Base-by-base conservation (phyloP, 495 filamentous ascomycete genomes). In the Ramalina intermedia region DNA sequence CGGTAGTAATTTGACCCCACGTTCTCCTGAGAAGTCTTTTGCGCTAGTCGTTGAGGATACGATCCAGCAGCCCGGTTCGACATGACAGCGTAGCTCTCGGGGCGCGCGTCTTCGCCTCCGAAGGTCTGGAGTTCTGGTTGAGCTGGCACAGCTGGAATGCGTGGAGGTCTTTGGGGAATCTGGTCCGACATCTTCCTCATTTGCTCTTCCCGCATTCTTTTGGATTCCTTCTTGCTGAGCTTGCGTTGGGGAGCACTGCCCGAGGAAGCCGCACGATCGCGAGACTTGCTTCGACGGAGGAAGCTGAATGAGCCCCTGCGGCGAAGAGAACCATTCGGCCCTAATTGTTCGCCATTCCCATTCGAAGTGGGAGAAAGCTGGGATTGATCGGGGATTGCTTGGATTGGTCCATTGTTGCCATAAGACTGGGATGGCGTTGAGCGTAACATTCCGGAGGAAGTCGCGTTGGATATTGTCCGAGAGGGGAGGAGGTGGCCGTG, bases 251-350 rank as follows among this genome's bases (percentile, higher is more conserved):
- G 75, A 6, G 66, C 53, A 38, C 50, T 60, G 21, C 55, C 65
- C 64, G 42, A 57, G 58, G 53, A 71, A 58, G 18, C 60, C 55
- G 44, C 69, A 51, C 35, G 72, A 64, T 79, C 84, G 37, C 79
- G 81, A 39, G 85, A 90, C 67, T 85, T 91, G 58, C 78, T 80
- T 55, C 86, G 84, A 62, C 84, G 81, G 44, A 93, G 74, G 61
- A 93, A 84, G 39, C 68, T 69, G 39, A 80, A 65, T 21, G 70
- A 72, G 1, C 74, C 72, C 44, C 66, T 57, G 29, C 63, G 63
- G 21, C 58, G 62, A 6, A 60, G 55, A 23, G 65, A 57, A 35
- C 53, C 53, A 51, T 56, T 43, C 29, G 17, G 40, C 29, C 42
- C 26, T 35, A 36, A 3, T 7, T 35, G 33, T 33, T 33, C 29